Evolutionary conservation across 1,284 basidiomycete genomes (phyloP), one percentile per base, ranked within the genome.

Genomic region (Cryptococcus wingfieldii): DNA sequence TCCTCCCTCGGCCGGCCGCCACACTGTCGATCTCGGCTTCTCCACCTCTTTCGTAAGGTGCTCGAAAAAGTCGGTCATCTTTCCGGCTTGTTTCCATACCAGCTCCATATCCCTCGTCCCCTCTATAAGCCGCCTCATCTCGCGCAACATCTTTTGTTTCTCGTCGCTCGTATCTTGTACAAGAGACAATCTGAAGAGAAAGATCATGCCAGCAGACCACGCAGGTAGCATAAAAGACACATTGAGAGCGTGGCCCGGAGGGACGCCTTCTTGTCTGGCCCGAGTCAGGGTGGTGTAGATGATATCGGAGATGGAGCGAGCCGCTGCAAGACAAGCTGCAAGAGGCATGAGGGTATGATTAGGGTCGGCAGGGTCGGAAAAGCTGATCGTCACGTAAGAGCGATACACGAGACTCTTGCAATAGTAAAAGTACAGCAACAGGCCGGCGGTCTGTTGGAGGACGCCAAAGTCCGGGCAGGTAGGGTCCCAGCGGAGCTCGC

Each of bases 291-390:
- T 62, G 3, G 70, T 67, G 62, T 89, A 84, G 25, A 86, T 77
- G 37, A 91, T 81, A 66, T 88, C 88, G 43, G 82, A 83, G 58
- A 85, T 88, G 2, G 86, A 85, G n/a, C 89, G 79, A 0, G 89
- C 87, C 1, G 89, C 89, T 59, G 89, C 90, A 14, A 86, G 86
- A 70, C 89, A 91, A 49, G 91, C 90, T 0, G 88, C 86, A 13
- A 90, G 79, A 0, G 87, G 89, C 0, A 89, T 86, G 50, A 79
- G 71, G 10, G 70, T 72, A 45, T 69, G 55, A 2, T 64, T 61
- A 38, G 71, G 63, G 10, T 67, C 63, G 28, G 65, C 64, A 27
- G 61, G 52, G 12, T 66, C 82, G 0, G 84, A 83, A 1, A 82
- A 23, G 23, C 2, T 23, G 23, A 23, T 23, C 23, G 23, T 80